Base-by-base conservation (phyloP, 2,329 filamentous ascomycete species). In the Alternaria incomplexa region DNA sequence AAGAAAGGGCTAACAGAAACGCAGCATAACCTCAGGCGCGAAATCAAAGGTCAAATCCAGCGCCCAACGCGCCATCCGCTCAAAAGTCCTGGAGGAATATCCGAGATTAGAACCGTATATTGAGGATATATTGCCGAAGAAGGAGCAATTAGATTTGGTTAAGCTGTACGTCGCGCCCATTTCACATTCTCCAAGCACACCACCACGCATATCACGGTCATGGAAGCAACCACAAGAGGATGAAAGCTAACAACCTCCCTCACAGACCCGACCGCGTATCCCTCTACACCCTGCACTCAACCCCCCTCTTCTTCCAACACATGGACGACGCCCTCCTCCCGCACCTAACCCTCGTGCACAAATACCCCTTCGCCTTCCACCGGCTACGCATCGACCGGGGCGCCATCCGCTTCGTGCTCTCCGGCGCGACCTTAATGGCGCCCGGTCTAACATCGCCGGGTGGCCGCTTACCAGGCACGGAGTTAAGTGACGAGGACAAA, bases 1-100 rank as follows among this genome's bases (percentile, higher is more conserved):
- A 8, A 9, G 22, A 56, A 56, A 26, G 30, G 25, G 9, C 51
- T 56, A 59, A 69, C 28, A 23, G 15, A 20, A 28, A 17, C 25
- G 0, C 68, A 95, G 92, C 70, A 89, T 97, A 79, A 84, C 89
- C 74, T 83, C 90, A 25, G 89, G 91, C 70, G 90, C 92, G 60
- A 97, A 96, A 84, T 93, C 93, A 73, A 98, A 98, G 86, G 93
- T 98, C 82, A 99, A 98, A 84, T 97, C 95, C 69, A 97, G 93
- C 23, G 93, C 93, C 60, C 94, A 97, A 84, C 92, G 96, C 76
- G 88, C 85, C 68, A 90, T 99, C 73, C 92, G 96, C 72, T 86
- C 90, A 75, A 92, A 92, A 76, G 88, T 98, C 70, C 85, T 96
- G 68, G 86, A 93, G 62, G 91, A 91, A 56, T 97, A 96, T 82